Evolutionary conservation across 257 asterid species (phyloP), one percentile per base, ranked within the genome.

Genomic region (Fraxinus cuspidata): DNA sequence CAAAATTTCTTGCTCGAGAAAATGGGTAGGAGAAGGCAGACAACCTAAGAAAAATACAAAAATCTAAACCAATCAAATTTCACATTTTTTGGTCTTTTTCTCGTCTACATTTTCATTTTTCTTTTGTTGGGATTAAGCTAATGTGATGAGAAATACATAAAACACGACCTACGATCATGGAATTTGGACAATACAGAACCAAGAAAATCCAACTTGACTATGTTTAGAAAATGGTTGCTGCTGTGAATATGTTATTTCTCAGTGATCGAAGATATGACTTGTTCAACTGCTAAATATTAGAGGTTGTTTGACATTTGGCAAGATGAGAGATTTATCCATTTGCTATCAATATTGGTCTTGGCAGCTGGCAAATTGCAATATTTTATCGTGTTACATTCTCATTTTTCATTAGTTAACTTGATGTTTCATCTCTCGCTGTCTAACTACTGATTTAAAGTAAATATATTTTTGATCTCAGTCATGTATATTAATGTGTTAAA

Each of bases 1-100:
- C 18, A 9, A 56, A 66, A 12, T 42, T 69, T 69, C 49, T 65
- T 28, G 70, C 73, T 63, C 21, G 7, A 63, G 19, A 63, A 63
- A 63, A 63, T 25, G 69, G 69, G 69, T 3, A 25, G 69, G 69
- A 56, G 73, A 81, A 70, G 72, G 67, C 71, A 72, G 77, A 78
- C 84, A 83, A 86, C 84, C 82, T 84, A 72, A 67, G 74, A 88
- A 87, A 82, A 80, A 83, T 82, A 81, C 78, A 79, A 81, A 76
- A 70, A 27, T 63, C 19, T 63, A 27, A 63, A 74, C 69, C 69
- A 63, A 63, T 25, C 34, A 63, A 63, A 25, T 10, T 67, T 75
- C 15, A 77, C 74, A 64, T 70, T 47, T 64, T 70, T 56, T 69
- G 35, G 49, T 78, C 63, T 12, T 13, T 12, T 63, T 63, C 2